A percentile compares a stretch with the other conserved stretches of the same genome.
These are phyloP conservation scores for Toxicodendron radicans DNA, from an alignment of 345 rosid species.

Conservation along the genomic window DNA sequence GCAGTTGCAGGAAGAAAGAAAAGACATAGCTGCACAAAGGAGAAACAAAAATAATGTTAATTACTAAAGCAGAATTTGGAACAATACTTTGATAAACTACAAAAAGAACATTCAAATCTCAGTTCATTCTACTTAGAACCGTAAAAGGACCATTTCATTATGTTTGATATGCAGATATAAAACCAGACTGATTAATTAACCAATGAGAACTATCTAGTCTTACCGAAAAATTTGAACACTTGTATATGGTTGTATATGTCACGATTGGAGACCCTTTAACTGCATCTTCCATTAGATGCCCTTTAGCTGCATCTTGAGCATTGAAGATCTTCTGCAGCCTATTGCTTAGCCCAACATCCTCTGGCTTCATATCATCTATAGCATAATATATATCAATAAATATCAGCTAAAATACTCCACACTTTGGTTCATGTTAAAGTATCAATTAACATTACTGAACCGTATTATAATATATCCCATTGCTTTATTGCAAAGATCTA, in stretches of 20 bases:
- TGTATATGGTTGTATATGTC: constrained; percentile 49
- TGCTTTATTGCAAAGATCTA: no score
- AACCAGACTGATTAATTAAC: neutral
- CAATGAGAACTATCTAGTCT: neutral
- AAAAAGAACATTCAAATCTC: no score
- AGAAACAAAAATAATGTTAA: neutral
- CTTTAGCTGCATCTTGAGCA: constrained; percentile 14
- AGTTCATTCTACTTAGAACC: no score
- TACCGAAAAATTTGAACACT: constrained; percentile 57
- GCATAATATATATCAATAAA: neutral
- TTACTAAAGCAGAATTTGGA: neutral
- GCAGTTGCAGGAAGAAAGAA: constrained; percentile 66
- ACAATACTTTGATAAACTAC: neutral
- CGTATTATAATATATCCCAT: no score
- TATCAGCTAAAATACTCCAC: neutral
- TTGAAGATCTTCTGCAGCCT: constrained; percentile 38
- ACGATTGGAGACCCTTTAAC: constrained; percentile 44
- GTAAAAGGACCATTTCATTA: no score
- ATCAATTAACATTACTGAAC: no score
- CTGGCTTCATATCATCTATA: constrained; percentile 61
- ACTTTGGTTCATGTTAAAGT: no score
- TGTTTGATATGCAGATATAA: neutral
- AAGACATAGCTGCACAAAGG: constrained; percentile 48
- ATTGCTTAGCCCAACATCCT: constrained; percentile 59
- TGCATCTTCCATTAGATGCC: no score